Conservation (phyloP, 2,329 filamentous ascomycete genomes). For the Exophiala spinifera region DNA sequence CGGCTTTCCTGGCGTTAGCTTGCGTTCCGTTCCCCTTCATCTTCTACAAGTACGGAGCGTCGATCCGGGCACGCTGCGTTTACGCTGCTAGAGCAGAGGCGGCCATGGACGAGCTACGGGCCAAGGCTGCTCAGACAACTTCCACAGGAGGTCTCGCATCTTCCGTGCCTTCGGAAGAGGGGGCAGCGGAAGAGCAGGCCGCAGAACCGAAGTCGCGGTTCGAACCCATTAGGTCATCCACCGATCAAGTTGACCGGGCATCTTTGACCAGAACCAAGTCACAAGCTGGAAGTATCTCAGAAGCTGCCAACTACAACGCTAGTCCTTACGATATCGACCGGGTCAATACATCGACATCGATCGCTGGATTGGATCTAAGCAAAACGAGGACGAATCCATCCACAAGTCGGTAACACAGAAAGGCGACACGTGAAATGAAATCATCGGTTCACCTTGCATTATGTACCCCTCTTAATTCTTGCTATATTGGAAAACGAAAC, state of each 20-base stretch:
- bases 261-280: slow-evolving; percentile 18
- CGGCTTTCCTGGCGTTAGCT: slow-evolving; percentile 46
- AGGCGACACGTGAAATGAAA: too few relatives aligned
- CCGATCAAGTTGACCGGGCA: slow-evolving; percentile 7
- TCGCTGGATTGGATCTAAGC: slow-evolving; percentile 24
- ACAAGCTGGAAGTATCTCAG: slow-evolving; percentile 17
- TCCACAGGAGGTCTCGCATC: background rate
- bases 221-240: slow-evolving; percentile 16
- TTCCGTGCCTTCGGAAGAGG: background rate
- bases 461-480: too few relatives aligned
- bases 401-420: background rate
- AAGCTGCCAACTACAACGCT: slow-evolving; percentile 31
- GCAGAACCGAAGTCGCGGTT: slow-evolving; percentile 3
- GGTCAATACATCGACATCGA: slow-evolving; percentile 34
- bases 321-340: slow-evolving; percentile 36
- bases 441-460: too few relatives aligned
- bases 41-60: slow-evolving; percentile 43
- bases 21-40: slow-evolving; percentile 46
- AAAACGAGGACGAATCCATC: slow-evolving; percentile 15
- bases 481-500: too few relatives aligned
- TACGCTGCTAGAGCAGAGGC: slow-evolving; percentile 27
- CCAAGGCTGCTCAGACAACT: slow-evolving; percentile 3
- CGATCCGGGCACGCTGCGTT: slow-evolving; percentile 32
- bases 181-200: slow-evolving; percentile 1
- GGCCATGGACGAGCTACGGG: slow-evolving; percentile 25